Percentiles rank a stretch among this genome's conserved stretches.
Evolutionary conservation across 2,329 filamentous ascomycete species (phyloP).

Genomic region (Metarhizium sp.): DNA sequence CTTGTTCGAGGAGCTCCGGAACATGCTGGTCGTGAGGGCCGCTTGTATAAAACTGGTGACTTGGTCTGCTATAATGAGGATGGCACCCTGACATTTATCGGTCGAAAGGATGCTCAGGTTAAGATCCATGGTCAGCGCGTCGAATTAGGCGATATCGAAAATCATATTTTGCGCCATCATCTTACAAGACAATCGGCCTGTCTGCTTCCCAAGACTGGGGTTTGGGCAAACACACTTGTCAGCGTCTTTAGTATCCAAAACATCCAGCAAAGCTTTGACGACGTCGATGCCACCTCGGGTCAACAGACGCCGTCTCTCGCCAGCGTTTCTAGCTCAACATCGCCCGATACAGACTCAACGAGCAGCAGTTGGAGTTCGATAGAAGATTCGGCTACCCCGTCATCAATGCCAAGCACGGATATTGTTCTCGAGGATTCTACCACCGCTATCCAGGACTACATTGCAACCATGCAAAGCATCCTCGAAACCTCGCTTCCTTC

Average conservation of each 20-base stretch:
- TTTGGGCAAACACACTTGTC: slow-evolving; percentile 5
- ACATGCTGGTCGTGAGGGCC: slow-evolving; percentile 3
- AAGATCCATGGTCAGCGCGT: slow-evolving; percentile 45
- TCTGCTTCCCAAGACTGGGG: background rate
- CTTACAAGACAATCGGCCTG: slow-evolving; percentile 1
- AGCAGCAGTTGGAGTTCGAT: background rate
- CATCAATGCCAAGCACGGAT: background rate
- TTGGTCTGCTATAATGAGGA: slow-evolving; percentile 21
- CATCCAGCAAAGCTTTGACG: background rate
- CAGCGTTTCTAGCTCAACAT: background rate
- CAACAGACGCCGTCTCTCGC: background rate
- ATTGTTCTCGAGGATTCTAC: background rate
- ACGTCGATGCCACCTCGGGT: background rate
- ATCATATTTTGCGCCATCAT: slow-evolving; percentile 5
- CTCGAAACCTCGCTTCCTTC: slow-evolving; percentile 7
- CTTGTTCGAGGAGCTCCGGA: slow-evolving; percentile 12
- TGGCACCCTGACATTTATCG: slow-evolving; percentile 28
- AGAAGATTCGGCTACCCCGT: background rate
- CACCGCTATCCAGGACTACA: background rate
- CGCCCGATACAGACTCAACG: background rate
- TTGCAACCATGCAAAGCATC: slow-evolving; percentile 5
- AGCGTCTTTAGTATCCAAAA: slow-evolving; percentile 2
- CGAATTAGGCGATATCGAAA: slow-evolving; percentile 9
- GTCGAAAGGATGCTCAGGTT: slow-evolving; percentile 43
- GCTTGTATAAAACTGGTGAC: slow-evolving; percentile 26